Percentiles rank a stretch among this genome's conserved stretches.
phyloP scores from a whole-genome alignment of 164 flowering plant genomes.

The Euptelea pleiosperma region DNA sequence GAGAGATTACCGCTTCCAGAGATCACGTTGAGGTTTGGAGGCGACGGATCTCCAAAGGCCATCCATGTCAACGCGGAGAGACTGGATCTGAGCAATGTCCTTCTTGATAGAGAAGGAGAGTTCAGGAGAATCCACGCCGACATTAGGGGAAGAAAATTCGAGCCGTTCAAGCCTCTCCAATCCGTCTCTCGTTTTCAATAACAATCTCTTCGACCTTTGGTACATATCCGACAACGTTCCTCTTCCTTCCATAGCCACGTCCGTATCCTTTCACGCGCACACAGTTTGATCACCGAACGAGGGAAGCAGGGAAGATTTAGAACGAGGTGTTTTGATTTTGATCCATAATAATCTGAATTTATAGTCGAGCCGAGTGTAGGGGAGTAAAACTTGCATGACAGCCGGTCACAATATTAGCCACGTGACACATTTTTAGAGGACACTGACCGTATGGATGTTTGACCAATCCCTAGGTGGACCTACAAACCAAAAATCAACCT shows the following conservation, averaged over 20 bases:
- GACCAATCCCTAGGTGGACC: too few relatives aligned
- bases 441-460: too few relatives aligned
- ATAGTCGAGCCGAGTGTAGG: too few relatives aligned
- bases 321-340: too few relatives aligned
- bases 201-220: conserved; percentile 50
- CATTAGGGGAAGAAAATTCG: conserved; percentile 42
- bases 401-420: too few relatives aligned
- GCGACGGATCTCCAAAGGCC: conserved; percentile 80
- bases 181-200: conserved; percentile 53
- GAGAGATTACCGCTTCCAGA: conserved; percentile 89
- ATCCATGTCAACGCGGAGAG: conserved; percentile 81
- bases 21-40: conserved; percentile 85
- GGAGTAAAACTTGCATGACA: too few relatives aligned
- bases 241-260: conserved; percentile 42
- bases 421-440: too few relatives aligned
- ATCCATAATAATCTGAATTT: too few relatives aligned
- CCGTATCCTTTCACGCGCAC: too few relatives aligned
- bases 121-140: conserved; percentile 50
- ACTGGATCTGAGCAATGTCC: conserved; percentile 72
- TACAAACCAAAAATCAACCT: too few relatives aligned
- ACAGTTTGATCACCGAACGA: too few relatives aligned
- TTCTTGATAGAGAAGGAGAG: conserved; percentile 48
- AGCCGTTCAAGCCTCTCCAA: conserved; percentile 78
- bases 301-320: too few relatives aligned
- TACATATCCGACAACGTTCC: conserved; percentile 75